Evolutionary conservation across 371 early-diverging fungal species (phyloP).

Genomic region (Lichtheimia ramosa): DNA sequence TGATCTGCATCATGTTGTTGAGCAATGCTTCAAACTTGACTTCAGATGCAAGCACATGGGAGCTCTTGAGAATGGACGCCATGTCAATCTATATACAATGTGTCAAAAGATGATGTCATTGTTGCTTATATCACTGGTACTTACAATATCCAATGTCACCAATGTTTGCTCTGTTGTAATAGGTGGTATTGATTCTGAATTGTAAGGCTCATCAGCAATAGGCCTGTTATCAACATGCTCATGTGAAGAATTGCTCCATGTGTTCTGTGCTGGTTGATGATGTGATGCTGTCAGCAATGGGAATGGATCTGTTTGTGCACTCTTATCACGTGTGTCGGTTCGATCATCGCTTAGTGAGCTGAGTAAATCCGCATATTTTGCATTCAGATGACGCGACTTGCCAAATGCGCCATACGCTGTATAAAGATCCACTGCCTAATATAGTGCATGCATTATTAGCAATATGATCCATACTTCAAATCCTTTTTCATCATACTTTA

Average conservation of each 20-base stretch:
- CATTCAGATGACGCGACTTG: constrained; percentile 31
- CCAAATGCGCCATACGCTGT: constrained; percentile 36
- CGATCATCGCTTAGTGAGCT: constrained; percentile 29
- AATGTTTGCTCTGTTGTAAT: constrained; percentile 47
- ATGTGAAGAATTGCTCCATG: too few relatives aligned
- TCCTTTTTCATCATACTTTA: background rate
- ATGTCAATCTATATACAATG: constrained; percentile 21
- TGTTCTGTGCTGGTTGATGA: background rate
- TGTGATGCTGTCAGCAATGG: constrained; percentile 36
- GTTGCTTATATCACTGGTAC: constrained; percentile 3
- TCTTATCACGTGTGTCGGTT: constrained; percentile 28
- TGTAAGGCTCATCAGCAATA: constrained; percentile 28
- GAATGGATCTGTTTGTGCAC: constrained; percentile 43
- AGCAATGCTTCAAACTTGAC: constrained; percentile 42
- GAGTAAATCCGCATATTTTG: constrained; percentile 25
- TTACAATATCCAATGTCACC: constrained; percentile 43
- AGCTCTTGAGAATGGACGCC: constrained; percentile 50
- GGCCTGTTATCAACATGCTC: constrained; percentile 9
- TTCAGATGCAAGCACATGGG: constrained; percentile 48
- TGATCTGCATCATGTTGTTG: constrained; percentile 44
- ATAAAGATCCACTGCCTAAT: constrained; percentile 29
- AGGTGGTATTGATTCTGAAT: constrained; percentile 18
- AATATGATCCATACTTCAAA: background rate
- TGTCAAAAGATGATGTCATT: too few relatives aligned
- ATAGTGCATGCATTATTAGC: background rate